phyloP scores from a whole-genome alignment of 805 yeast genomes.

The Kuraishia molischiana region DNA sequence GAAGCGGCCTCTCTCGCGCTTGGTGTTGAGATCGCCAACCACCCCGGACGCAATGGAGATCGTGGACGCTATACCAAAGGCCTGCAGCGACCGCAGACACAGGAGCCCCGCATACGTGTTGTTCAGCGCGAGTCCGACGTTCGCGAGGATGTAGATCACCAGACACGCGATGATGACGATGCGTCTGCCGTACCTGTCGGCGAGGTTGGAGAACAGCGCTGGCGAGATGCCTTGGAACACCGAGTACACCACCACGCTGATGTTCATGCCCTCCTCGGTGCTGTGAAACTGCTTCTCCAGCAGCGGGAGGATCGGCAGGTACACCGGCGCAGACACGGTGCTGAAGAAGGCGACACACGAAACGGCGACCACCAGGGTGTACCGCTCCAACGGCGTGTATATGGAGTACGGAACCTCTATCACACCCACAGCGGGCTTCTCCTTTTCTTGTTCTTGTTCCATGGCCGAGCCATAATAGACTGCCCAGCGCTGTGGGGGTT shows the following conservation, averaged over 20 bases:
- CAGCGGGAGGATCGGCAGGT: constrained; percentile 64
- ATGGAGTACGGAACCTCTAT: too few relatives aligned
- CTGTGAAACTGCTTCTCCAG: constrained; percentile 46
- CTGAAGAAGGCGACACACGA: constrained; percentile 48
- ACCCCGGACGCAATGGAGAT: constrained; percentile 63
- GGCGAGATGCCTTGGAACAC: constrained; percentile 75
- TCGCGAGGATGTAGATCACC: constrained; percentile 45
- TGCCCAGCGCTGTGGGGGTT: too few relatives aligned
- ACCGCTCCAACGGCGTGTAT: constrained; percentile 26
- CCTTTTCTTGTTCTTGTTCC: too few relatives aligned
- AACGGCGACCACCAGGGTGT: constrained; percentile 25
- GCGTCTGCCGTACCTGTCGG: constrained; percentile 67
- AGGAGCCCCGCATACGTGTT: constrained; percentile 51
- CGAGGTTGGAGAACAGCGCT: constrained; percentile 52
- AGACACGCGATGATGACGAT: constrained; percentile 52
- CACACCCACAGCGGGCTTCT: too few relatives aligned
- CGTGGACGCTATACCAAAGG: constrained; percentile 68
- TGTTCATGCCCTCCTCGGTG: constrained; percentile 47
- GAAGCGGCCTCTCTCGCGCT: constrained; percentile 59
- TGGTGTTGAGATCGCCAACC: constrained; percentile 62
- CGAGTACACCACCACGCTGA: constrained; percentile 70
- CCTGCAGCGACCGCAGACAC: constrained; percentile 65
- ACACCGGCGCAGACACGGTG: constrained; percentile 65
- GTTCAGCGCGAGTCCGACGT: constrained; percentile 56
- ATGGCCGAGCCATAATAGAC: too few relatives aligned